Percentiles rank a stretch among this genome's conserved stretches.
Conservation (phyloP, 176 grass and related monocot genomes). For the Triticum urartu region DNA sequence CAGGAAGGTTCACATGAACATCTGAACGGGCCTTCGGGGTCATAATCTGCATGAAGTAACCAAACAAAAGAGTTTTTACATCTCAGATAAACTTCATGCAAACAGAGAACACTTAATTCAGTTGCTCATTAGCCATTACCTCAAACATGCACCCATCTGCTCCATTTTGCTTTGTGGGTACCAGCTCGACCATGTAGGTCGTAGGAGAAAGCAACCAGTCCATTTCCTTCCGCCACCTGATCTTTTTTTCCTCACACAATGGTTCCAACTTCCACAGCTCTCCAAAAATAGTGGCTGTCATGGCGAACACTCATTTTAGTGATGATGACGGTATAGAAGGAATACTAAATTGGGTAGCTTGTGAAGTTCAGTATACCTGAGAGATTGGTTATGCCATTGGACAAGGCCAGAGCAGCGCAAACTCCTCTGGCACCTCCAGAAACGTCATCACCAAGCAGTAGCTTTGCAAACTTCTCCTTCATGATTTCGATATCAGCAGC, state of each 20-base stretch:
- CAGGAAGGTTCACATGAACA: conserved; percentile 92
- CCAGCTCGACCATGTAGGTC: conserved; percentile 93
- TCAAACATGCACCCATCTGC: conserved; percentile 77
- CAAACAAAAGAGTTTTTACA: background rate
- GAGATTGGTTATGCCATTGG: conserved; percentile 84
- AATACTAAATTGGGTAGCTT: background rate
- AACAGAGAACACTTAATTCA: background rate
- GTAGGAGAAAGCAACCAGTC: conserved; percentile 94
- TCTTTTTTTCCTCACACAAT: conserved; percentile 74
- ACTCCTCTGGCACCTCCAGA: conserved; percentile 76
- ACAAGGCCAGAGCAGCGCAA: conserved; percentile 76
- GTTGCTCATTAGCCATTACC: conserved; percentile 53
- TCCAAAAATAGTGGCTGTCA: conserved; percentile 83
- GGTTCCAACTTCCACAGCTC: conserved; percentile 98
- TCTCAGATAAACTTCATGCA: background rate
- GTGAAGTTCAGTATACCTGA: conserved; percentile 51
- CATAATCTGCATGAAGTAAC: conserved; percentile 76
- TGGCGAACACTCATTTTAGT: background rate
- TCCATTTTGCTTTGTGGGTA: conserved; percentile 86
- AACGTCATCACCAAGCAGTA: conserved; percentile 88
- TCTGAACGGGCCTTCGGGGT: conserved; percentile 92
- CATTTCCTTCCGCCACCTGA: conserved; percentile 92
- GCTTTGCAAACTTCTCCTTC: conserved; percentile 85
- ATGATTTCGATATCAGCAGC: conserved; percentile 76
- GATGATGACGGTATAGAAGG: background rate